These are phyloP conservation scores for Trichoderma polysporum DNA, from an alignment of 2,329 filamentous ascomycete genomes.

Conservation along the genomic window DNA sequence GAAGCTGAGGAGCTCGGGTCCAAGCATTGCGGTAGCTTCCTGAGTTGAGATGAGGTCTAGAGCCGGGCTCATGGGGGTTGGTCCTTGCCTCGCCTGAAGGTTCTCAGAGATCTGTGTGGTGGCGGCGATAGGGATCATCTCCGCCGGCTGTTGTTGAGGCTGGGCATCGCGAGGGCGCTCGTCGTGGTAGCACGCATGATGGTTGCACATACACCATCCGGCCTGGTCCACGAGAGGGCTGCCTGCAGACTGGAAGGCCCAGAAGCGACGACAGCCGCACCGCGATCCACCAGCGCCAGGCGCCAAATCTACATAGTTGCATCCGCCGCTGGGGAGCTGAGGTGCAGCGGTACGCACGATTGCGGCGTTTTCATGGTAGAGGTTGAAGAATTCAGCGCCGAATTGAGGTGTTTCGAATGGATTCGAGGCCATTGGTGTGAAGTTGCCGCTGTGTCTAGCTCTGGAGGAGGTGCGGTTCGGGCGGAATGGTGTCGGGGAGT, in stretches of 20 bases:
- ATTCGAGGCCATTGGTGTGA: conserved; percentile 51
- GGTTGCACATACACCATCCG: conserved; percentile 61
- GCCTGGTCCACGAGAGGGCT: conserved; percentile 43
- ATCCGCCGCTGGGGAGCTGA: conserved; percentile 51
- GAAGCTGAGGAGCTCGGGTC: conserved; percentile 44
- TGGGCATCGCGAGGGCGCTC: conserved; percentile 36
- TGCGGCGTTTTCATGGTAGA: conserved; percentile 50
- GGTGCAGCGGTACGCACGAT: conserved; percentile 29
- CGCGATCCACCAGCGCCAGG: conserved; percentile 52
- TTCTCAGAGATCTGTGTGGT: conserved; percentile 54
- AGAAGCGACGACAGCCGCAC: conserved; percentile 63
- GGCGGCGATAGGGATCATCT: conserved; percentile 23
- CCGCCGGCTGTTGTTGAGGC: conserved; percentile 26
- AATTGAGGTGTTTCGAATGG: conserved; percentile 47
- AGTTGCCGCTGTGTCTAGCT: conserved; percentile 28
- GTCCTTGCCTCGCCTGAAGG: conserved; percentile 43
- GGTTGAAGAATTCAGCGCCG: conserved; percentile 52
- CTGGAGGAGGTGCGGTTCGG: too few relatives aligned
- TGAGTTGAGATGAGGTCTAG: conserved; percentile 46
- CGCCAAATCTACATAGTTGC: conserved; percentile 57
- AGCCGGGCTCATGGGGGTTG: conserved; percentile 54
- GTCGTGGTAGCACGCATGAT: conserved; percentile 63
- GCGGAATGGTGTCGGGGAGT: neutral
- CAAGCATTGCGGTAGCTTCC: conserved; percentile 36
- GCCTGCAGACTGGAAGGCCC: conserved; percentile 45